Evolutionary conservation across 1,284 basidiomycete genomes (phyloP).

Genomic region (Melampsora larici-populina): DNA sequence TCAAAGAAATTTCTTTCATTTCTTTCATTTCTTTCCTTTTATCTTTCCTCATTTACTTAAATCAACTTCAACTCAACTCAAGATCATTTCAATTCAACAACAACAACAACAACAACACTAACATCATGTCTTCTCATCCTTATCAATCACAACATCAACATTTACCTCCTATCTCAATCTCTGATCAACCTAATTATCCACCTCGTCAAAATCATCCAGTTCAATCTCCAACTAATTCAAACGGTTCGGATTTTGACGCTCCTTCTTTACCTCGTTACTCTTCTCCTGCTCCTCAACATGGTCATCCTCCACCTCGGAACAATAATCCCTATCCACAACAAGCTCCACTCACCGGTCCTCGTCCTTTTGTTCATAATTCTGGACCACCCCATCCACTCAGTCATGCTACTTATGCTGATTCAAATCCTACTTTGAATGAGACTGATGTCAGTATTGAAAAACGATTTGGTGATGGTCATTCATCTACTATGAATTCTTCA

Average conservation of each 20-base stretch:
- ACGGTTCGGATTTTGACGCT: background rate
- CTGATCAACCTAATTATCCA: conserved; percentile 6
- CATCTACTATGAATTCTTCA: conserved; percentile 1
- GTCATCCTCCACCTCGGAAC: background rate
- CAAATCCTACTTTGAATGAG: conserved; percentile 18
- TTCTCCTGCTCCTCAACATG: background rate
- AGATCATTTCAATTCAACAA: too few relatives aligned
- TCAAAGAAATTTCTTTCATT: background rate
- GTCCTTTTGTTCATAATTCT: background rate
- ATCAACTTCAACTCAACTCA: too few relatives aligned
- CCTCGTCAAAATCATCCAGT: background rate
- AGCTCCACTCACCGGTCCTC: background rate
- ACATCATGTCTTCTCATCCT: conserved; percentile 2
- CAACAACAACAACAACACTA: background rate
- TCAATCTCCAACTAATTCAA: conserved; percentile 2
- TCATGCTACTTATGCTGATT: conserved; percentile 29
- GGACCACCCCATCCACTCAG: conserved; percentile 35
- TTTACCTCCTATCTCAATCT: conserved; percentile 3
- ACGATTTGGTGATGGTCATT: background rate
- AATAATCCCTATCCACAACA: background rate
- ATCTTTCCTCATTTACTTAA: background rate
- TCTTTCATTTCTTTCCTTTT: background rate
- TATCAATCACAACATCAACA: background rate
- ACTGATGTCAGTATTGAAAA: conserved; percentile 3
- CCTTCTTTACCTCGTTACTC: conserved; percentile 12